Percentiles rank a stretch among this genome's conserved stretches.
These are phyloP conservation scores for Fusarium praegraminearum DNA, from an alignment of 2,329 filamentous ascomycete species.

Conservation along the genomic window DNA sequence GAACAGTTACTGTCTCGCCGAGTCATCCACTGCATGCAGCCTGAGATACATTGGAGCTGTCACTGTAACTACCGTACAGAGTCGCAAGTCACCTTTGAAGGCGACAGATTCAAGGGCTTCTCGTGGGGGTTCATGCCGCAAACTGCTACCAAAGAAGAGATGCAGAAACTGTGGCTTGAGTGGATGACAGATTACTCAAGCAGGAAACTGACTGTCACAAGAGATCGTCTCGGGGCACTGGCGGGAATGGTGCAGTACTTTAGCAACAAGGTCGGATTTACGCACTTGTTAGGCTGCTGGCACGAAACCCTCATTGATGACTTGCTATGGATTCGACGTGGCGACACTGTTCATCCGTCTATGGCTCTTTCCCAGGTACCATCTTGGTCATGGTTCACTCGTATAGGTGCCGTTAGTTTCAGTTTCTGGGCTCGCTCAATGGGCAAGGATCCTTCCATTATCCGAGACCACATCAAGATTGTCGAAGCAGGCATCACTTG, in stretches of 20 bases:
- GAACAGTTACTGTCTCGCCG: conserved; percentile 14
- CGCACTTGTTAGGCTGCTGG: conserved; percentile 11
- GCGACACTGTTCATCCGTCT: neutral
- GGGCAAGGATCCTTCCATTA: neutral
- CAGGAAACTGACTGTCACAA: conserved; percentile 1
- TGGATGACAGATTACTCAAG: conserved; percentile 23
- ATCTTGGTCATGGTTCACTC: conserved; percentile 29
- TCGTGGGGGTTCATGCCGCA: neutral
- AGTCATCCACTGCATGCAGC: conserved; percentile 17
- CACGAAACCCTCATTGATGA: conserved; percentile 2
- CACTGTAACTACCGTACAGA: conserved; percentile 2
- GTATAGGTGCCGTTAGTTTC: neutral
- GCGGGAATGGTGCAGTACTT: conserved; percentile 13
- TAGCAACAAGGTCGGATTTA: neutral
- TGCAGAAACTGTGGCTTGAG: conserved; percentile 1
- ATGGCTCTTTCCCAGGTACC: neutral
- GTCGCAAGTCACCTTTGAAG: neutral
- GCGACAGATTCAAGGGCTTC: neutral
- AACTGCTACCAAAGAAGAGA: neutral
- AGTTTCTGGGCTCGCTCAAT: neutral
- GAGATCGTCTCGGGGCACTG: conserved; percentile 4
- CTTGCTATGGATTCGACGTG: conserved; percentile 7
- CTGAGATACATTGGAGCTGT: conserved; percentile 27
- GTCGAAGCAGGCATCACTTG: neutral
- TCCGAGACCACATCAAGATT: neutral